Percentiles rank a stretch among this genome's conserved stretches.
These are phyloP conservation scores for Calcarisporium arbuscula DNA, from an alignment of 2,329 filamentous ascomycete species.

Conservation along the genomic window DNA sequence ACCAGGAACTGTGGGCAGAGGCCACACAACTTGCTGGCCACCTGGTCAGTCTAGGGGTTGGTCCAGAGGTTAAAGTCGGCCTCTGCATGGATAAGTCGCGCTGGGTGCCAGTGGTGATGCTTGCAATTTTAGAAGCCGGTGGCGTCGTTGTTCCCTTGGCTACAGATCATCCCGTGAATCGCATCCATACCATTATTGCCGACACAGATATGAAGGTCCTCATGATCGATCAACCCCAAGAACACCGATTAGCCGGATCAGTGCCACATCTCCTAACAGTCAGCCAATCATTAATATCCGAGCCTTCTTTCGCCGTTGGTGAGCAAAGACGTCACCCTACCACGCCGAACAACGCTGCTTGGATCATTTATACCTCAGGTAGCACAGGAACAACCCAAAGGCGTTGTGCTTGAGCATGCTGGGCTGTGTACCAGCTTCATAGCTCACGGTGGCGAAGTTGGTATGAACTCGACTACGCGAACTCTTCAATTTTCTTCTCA, in stretches of 20 bases:
- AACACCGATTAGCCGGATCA: no score
- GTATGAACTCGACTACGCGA: slow-evolving; percentile 1
- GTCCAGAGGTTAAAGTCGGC: background rate
- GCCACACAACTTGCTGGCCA: background rate
- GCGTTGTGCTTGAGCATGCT: background rate
- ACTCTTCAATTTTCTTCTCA: slow-evolving; percentile 6
- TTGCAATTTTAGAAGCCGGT: slow-evolving; percentile 3
- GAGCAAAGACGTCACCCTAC: no score
- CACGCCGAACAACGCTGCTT: background rate
- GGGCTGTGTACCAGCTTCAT: no score
- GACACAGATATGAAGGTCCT: no score
- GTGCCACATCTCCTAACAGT: no score
- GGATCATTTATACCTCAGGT: background rate
- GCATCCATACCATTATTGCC: slow-evolving; percentile 1
- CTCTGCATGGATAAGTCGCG: slow-evolving; percentile 1
- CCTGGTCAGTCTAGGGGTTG: background rate
- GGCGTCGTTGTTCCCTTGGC: slow-evolving; percentile 1
- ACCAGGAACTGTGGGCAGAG: background rate
- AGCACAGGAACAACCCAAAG: background rate
- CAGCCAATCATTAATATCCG: no score
- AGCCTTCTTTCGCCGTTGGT: no score
- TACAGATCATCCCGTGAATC: background rate
- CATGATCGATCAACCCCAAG: no score
- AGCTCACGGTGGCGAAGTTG: no score
- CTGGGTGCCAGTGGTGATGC: slow-evolving; percentile 1